Evolutionary conservation across 352 stramenopile genomes (phyloP), one percentile per base, ranked within the genome.

Genomic region (Pelagophyceae sp.): DNA sequence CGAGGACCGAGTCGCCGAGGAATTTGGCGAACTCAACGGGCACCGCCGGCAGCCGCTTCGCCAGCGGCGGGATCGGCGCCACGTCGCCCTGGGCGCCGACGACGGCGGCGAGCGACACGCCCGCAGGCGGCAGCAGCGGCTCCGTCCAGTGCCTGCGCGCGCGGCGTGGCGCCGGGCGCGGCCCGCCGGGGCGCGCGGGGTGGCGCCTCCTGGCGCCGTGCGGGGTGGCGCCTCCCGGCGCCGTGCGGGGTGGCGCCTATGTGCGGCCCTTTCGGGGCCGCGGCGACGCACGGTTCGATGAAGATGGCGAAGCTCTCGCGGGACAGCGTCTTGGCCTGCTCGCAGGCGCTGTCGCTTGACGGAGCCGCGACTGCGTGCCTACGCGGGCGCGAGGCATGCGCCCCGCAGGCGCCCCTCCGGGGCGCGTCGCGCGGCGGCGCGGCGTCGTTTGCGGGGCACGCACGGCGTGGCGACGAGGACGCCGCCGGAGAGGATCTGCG

Each of bases 21-120:
- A 74, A 74, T 37, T 74, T 2, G 33, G 35, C 67, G 38, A 74
- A 74, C 2, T 31, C 67, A 37, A 74, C 67, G 67, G 67, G 67
- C 15, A 74, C 35, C 15, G 6, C 2, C 2, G 67, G 2, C 15
- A 74, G 67, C 15, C 67, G 67, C 15, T 27, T 74, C 15, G 33
- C 5, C 2, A 74, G 31, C 15, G 67, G 67, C 35, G 67, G 67
- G 67, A 74, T 74, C 15, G 6, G 11, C 2, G 67, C 67, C 35
- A 20, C 5, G 35, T 33, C 35, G 54, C 25, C 54, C 11, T 63
- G 11, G 61, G 61, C 19, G 5, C 1, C 31, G 33, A 45, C 11
- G 61, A 71, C 61, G 19, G 3, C 61, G 29, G 17, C 31, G 61
- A 71, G 61, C 5, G 27, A 37, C 35, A 17, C 6, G 35, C 67